These are phyloP conservation scores for Rhizopogon vulgaris DNA, from an alignment of 768 basidiomycete genomes.

Conservation along the genomic window DNA sequence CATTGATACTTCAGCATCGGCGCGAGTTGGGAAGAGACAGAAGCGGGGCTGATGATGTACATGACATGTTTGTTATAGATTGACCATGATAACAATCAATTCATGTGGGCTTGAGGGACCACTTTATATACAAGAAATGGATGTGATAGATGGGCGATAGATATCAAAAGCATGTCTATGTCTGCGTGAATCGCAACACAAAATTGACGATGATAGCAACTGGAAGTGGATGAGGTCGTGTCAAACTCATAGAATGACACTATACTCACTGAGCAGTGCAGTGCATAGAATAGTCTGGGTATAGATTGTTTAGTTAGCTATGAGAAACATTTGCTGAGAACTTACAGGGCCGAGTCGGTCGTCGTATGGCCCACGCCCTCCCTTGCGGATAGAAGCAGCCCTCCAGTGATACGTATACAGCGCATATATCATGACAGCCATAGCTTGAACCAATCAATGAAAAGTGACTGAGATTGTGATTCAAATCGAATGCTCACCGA, in stretches of 20 bases:
- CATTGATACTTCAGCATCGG: slow-evolving; percentile 59
- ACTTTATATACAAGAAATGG: slow-evolving; percentile 3
- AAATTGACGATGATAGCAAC: slow-evolving; percentile 86
- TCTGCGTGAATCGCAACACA: slow-evolving; percentile 64
- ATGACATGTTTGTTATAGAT: neutral
- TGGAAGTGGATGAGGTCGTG: slow-evolving; percentile 22
- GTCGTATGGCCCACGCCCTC: slow-evolving; percentile 93
- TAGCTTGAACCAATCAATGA: slow-evolving; percentile 46
- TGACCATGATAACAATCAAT: slow-evolving; percentile 5
- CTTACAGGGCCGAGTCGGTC: slow-evolving; percentile 92
- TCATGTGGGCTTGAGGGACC: neutral
- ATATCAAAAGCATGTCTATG: slow-evolving; percentile 8
- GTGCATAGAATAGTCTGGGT: slow-evolving; percentile 75
- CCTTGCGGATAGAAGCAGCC: slow-evolving; percentile 84
- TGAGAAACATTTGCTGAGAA: slow-evolving; percentile 17
- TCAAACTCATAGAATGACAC: neutral
- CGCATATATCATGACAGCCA: slow-evolving; percentile 97
- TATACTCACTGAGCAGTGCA: slow-evolving; percentile 62
- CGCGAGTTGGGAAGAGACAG: slow-evolving; percentile 52
- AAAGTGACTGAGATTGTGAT: neutral
- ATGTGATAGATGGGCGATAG: neutral
- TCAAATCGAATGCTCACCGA: slow-evolving; percentile 51
- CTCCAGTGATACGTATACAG: slow-evolving; percentile 96
- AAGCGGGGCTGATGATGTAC: slow-evolving; percentile 37
- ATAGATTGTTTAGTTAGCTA: slow-evolving; percentile 7